Percentiles rank a stretch among this genome's conserved stretches.
phyloP scores from a whole-genome alignment of 164 flowering plant species.

The Stephania cephalantha region DNA sequence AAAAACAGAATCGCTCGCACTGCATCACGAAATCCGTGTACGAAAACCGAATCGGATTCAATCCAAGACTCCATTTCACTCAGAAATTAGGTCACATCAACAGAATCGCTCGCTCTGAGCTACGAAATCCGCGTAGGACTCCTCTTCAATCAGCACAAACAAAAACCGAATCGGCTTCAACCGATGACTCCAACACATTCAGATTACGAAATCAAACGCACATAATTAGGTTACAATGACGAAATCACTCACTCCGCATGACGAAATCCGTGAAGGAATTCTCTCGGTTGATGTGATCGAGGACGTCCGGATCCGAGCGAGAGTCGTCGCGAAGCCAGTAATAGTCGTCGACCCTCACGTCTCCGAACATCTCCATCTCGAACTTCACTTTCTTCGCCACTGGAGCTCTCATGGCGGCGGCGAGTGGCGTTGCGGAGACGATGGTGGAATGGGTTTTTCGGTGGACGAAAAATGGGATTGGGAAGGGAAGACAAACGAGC shows the following conservation, averaged over 20 bases:
- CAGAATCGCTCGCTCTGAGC: too few relatives aligned
- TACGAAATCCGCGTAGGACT: too few relatives aligned
- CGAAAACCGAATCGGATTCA: too few relatives aligned
- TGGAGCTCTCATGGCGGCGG: slow-evolving; percentile 30
- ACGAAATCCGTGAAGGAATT: slow-evolving; percentile 53
- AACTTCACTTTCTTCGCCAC: slow-evolving; percentile 71
- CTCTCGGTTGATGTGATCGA: slow-evolving; percentile 55
- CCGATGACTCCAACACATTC: too few relatives aligned
- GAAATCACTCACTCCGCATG: slow-evolving; percentile 47
- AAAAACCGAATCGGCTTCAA: too few relatives aligned
- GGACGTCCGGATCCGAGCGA: slow-evolving; percentile 57
- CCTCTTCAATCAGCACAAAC: too few relatives aligned
- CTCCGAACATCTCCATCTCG: slow-evolving; percentile 83
- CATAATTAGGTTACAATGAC: too few relatives aligned
- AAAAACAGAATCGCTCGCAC: too few relatives aligned
- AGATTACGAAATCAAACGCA: too few relatives aligned
- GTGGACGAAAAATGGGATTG: neutral
- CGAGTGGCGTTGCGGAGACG: neutral
- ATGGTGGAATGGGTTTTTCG: neutral
- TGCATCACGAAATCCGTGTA: too few relatives aligned
- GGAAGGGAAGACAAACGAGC: neutral
- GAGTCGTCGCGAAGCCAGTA: slow-evolving; percentile 98
- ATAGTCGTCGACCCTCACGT: slow-evolving; percentile 69
- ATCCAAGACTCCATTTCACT: too few relatives aligned
- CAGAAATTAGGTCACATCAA: too few relatives aligned